Evolutionary conservation across 768 basidiomycete species (phyloP), one percentile per base, ranked within the genome.

Genomic region (Cyathus striatus): DNA sequence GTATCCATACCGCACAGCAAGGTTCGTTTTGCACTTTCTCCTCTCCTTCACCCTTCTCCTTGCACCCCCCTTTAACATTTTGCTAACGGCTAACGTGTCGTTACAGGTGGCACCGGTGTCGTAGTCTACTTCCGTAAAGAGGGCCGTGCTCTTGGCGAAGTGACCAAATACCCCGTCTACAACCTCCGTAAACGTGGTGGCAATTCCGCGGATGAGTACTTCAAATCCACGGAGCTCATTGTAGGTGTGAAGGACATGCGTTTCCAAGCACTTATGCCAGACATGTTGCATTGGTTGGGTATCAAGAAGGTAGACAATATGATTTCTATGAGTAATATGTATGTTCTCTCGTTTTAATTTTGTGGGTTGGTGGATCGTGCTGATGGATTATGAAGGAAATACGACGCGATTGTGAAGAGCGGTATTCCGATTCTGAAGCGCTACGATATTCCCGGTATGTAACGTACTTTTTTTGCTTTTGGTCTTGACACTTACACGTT

Each of bases 241-340:
- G 94, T 93, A 0, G 94, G 94, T 6, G 93, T 96, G 20, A 89
- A 91, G 65, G 91, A 93, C 56, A 91, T 92, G 90, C 79, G 91
- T n/a, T 93, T 93, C 82, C 81, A 77, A 59, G 90, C 86, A 16
- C 71, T 90, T 47, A 96, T 98, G 93, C 95, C 95, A 3, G 95
- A 97, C 59, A 86, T 96, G 5, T 66, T 97, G 33, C 91, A 93
- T 59, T 98, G 93, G 90, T 65, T 97, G 13, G 95, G 95, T 0
- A 86, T 98, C 57, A 83, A 59, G 63, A 89, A 90, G 73, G 79
- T 98, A 36, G 81, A 91, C 62, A 83, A 83, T 55, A 81, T 98
- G 83, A 83, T 95, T 13, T 84, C 81, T 20, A 90, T 90, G 89
- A 89, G 86, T 45, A 88, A 90, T 55, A 89, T 90, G 86, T 79